A percentile compares a stretch with the other conserved stretches of the same genome.
Conservation (phyloP, 257 asterid species). For the Nicotiana paniculata region DNA sequence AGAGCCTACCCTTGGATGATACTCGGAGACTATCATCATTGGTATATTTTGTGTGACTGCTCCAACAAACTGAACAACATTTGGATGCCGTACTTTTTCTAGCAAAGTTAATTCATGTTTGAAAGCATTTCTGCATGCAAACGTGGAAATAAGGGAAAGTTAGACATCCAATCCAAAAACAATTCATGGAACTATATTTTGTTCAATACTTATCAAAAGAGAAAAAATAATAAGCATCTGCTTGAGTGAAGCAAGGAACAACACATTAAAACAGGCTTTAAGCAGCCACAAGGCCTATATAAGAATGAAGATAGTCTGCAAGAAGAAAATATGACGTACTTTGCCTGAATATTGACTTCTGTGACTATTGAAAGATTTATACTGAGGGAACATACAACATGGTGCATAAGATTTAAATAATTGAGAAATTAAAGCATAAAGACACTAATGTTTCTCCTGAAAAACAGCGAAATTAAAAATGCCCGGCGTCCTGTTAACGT, state of each 20-base stretch:
- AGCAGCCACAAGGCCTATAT: neutral
- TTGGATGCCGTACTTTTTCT: constrained; percentile 98
- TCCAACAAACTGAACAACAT: constrained; percentile 91
- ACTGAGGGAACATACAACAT: neutral
- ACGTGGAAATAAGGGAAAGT: neutral
- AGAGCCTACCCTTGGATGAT: constrained; percentile 63
- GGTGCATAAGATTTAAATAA: neutral
- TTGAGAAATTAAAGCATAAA: neutral
- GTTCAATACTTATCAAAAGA: neutral
- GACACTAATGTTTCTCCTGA: neutral
- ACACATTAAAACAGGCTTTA: neutral
- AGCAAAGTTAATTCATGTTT: constrained; percentile 75
- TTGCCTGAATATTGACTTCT: neutral
- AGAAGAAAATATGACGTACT: neutral
- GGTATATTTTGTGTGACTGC: constrained; percentile 98
- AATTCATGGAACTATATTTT: neutral
- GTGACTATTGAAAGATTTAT: neutral
- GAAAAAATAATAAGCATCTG: neutral
- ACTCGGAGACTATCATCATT: constrained; percentile 92
- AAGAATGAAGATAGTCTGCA: neutral
- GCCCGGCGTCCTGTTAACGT: neutral
- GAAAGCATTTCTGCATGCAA: constrained; percentile 67
- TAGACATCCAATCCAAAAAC: neutral
- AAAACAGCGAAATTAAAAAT: neutral
- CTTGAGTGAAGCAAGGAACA: neutral